Conservation (phyloP, 1,139 yeast species). For the Suhomyces anneliseae region DNA sequence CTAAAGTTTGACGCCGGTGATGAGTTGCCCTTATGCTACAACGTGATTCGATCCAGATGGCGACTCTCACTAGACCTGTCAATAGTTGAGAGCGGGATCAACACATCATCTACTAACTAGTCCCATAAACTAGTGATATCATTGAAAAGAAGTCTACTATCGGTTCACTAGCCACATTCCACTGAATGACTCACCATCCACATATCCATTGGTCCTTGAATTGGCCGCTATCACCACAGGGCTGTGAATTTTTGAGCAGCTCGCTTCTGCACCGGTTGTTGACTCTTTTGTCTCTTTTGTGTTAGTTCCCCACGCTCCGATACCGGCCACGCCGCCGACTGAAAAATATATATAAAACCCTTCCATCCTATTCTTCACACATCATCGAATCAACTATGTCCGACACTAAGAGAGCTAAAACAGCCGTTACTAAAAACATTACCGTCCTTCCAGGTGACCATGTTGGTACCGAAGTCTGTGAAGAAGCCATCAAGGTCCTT, state of each 20-base stretch:
- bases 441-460: conserved; percentile 96
- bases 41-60: too few relatives aligned
- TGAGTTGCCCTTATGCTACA: too few relatives aligned
- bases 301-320: conserved; percentile 2
- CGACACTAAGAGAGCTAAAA: conserved; percentile 12
- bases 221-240: too few relatives aligned
- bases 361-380: not conserved
- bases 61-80: too few relatives aligned
- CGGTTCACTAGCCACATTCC: too few relatives aligned
- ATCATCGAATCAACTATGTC: conserved; percentile 1
- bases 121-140: too few relatives aligned
- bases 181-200: too few relatives aligned
- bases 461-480: conserved; percentile 87
- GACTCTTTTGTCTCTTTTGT: not conserved
- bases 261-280: not conserved
- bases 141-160: too few relatives aligned
- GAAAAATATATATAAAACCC: conserved; percentile 2
- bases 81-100: too few relatives aligned
- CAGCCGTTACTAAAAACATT: conserved; percentile 54
- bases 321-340: not conserved
- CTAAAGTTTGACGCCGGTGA: too few relatives aligned
- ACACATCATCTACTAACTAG: too few relatives aligned
- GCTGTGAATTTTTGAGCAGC: not conserved
- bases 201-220: too few relatives aligned
- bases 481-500: conserved; percentile 89